Base-by-base conservation (phyloP, 352 stramenopile genomes). In the Globisporangium iwayamae region DNA sequence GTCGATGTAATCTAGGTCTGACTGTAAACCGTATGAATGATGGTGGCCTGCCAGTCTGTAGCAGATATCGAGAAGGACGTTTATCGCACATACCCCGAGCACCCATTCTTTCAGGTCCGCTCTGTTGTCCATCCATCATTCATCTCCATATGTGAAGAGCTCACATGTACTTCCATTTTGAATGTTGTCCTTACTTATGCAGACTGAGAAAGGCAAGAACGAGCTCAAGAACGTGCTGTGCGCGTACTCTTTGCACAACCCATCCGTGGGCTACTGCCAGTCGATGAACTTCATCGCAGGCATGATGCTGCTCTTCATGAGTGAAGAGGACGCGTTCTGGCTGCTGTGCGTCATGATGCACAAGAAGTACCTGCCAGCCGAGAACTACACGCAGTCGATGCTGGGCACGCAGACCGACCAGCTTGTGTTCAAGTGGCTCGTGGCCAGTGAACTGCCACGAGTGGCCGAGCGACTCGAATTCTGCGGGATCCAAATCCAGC, bases 271-370 rank as follows among this genome's bases (percentile, higher is more conserved):
- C 3, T 91, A 91, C 56, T 91, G 82, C 65, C 82, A 87, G 70
- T 81, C 75, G 47, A 91, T 93, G 78, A 93, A 93, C 64, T 93
- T 93, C 56, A 71, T 93, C 25, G 79, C 75, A 0, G 83, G 79
- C 39, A 85, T 90, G 58, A 61, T 91, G 55, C 52, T 93, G 11
- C 63, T 93, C 2, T 83, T 90, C 56, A 83, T 87, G 72, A 67
- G 71, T 20, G 84, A 93, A 67, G 81, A 94, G 36, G 70, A 84
- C 22, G 85, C 86, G 11, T 96, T 95, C 58, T 96, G 84, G 84
- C 63, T 90, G 11, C 80, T 96, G 13, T 84, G 71, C 46, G 70
- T 68, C n/a, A 75, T 96, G 60, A 64, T 93, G 38, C 81, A 93
- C 51, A 71, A 82, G 28, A 48, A 59, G 8, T 78, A 89, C 45